These are phyloP conservation scores for Medicago ruthenica DNA, from an alignment of 306 rosid genomes.

Conservation along the genomic window DNA sequence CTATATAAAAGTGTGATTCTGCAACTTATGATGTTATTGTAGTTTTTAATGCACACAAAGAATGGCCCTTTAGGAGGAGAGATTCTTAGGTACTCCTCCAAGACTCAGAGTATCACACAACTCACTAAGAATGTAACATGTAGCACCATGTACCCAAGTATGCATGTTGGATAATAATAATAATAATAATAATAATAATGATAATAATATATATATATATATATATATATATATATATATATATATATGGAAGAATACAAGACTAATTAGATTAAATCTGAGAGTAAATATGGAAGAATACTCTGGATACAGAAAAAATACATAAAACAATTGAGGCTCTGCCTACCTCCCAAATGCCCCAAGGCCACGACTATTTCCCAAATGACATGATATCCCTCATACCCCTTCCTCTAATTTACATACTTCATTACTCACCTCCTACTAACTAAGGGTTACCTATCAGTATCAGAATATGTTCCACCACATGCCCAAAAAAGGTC, in stretches of 20 bases:
- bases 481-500: neutral
- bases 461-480: constrained; percentile 18
- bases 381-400: neutral
- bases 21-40: constrained; percentile 30
- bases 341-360: neutral
- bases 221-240: too few relatives aligned
- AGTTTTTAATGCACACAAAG: constrained; percentile 20
- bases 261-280: neutral
- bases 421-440: neutral
- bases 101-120: neutral
- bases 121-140: constrained; percentile 14
- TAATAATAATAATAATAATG: too few relatives aligned
- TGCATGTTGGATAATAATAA: neutral
- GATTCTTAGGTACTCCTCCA: neutral
- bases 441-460: neutral
- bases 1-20: constrained; percentile 26
- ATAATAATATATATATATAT: too few relatives aligned
- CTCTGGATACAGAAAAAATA: neutral
- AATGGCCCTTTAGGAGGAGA: constrained; percentile 20
- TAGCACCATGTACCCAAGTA: neutral
- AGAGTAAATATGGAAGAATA: neutral
- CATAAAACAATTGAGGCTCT: neutral
- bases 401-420: neutral
- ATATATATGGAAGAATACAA: too few relatives aligned
- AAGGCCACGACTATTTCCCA: neutral